Conservation (phyloP, 2,329 filamentous ascomycete genomes). For the Ophiostoma sp. region DNA sequence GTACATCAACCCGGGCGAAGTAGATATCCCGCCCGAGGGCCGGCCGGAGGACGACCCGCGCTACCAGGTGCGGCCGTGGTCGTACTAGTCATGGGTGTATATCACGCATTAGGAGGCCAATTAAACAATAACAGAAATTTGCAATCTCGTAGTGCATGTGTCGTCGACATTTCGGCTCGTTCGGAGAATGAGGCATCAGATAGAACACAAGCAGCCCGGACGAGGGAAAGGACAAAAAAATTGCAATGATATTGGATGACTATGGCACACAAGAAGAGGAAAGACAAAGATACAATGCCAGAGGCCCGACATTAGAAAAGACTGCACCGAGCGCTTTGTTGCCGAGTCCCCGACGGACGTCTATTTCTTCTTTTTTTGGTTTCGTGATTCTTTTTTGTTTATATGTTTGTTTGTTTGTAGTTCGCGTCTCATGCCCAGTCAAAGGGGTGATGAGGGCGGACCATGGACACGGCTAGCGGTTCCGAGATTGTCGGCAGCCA, state of each 20-base stretch:
- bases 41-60: conserved; percentile 36
- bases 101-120: neutral
- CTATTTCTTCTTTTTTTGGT: conserved; percentile 10
- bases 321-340: neutral
- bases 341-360: neutral
- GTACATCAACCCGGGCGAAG: conserved; percentile 38
- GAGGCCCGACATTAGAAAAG: neutral
- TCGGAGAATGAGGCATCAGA: too few species aligned
- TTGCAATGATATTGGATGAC: conserved; percentile 24
- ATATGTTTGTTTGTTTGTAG: neutral
- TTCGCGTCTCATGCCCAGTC: neutral
- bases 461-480: neutral
- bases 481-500: conserved; percentile 1
- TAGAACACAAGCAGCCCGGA: neutral
- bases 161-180: too few species aligned
- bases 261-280: conserved; percentile 27
- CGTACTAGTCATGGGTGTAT: conserved; percentile 26
- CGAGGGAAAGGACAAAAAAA: neutral
- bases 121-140: neutral
- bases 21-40: conserved; percentile 35
- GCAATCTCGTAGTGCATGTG: too few species aligned
- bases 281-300: conserved; percentile 12
- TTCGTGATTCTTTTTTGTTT: neutral
- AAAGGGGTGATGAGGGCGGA: neutral
- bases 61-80: conserved; percentile 36